Evolutionary conservation across 805 yeast species (phyloP).

Genomic region (Candida glaebosa): DNA sequence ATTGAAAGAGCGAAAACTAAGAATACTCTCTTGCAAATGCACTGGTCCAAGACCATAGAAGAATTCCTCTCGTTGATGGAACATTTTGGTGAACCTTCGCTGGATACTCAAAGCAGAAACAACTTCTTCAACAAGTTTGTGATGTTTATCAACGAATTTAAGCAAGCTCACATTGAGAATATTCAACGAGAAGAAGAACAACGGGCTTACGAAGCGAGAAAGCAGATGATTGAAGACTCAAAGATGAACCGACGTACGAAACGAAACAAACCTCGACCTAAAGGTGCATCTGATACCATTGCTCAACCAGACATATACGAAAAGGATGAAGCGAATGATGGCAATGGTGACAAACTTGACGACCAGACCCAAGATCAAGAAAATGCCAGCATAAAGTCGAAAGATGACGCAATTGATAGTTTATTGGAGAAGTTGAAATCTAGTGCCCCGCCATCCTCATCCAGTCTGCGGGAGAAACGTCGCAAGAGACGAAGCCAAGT

Average conservation of each 20-base stretch:
- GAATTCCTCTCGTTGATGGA: conserved; percentile 73
- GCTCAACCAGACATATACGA: conserved; percentile 12
- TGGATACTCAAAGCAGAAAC: conserved; percentile 61
- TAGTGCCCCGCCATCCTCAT: conserved; percentile 19
- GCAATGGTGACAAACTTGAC: conserved; percentile 11
- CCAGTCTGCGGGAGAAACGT: conserved; percentile 15
- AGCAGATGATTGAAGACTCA: conserved; percentile 29
- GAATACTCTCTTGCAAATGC: conserved; percentile 60
- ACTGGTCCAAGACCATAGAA: conserved; percentile 55
- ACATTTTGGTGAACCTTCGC: conserved; percentile 85
- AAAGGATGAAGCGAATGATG: neutral
- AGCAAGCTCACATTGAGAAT: conserved; percentile 77
- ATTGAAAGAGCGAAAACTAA: conserved; percentile 75
- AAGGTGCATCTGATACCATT: conserved; percentile 1
- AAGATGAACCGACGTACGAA: conserved; percentile 11
- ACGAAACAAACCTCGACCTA: conserved; percentile 12
- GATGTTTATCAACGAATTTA: conserved; percentile 75
- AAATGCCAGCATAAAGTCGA: conserved; percentile 1
- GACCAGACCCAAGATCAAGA: conserved; percentile 10
- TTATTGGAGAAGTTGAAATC: conserved; percentile 30
- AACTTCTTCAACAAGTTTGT: conserved; percentile 76
- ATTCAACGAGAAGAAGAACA: conserved; percentile 78
- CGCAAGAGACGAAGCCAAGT: conserved; percentile 28
- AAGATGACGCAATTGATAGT: conserved; percentile 28
- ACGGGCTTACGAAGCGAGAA: conserved; percentile 36